Base-by-base conservation (phyloP, 139 green algal genomes). In the Ettlia oleoabundans region DNA sequence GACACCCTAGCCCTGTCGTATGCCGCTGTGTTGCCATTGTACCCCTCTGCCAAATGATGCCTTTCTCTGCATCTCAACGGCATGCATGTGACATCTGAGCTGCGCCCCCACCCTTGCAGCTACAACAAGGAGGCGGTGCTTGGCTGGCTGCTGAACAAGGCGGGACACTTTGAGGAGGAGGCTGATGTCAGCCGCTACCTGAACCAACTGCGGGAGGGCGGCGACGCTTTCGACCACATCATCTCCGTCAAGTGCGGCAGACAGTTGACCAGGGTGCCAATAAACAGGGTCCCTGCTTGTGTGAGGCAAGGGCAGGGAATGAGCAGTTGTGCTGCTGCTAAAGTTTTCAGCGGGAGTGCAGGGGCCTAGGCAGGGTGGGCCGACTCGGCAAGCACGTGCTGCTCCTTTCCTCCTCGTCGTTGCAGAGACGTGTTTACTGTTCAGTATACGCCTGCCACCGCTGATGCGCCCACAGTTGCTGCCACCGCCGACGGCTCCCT, bases 101-200 rank as follows among this genome's bases (percentile, higher is more conserved):
- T 51, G 37, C 66, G n/a, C 32, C 18, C n/a, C 13, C 8, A 28
- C 64, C 21, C 30, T 32, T 47, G 69, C 21, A 80, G 87, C 22
- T 88, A 83, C 68, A 90, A 90, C 79, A 85, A 84, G 84, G 70
- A 75, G 26, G 86, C 89, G 10, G 82, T 93, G 22, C 83, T 92
- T 43, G 85, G 87, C 69, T 86, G 85, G 43, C 83, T 90, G 58
- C 86, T 92, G 76, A 73, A 64, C 1, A 64, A 66, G 53, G 79
- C 67, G 40, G 84, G 74, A 26, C 26, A 30, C 0, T 87, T 85
- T 67, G 62, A 72, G 24, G 81, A 82, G 21, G 81, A 91, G 66
- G 58, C 53, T 1, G 76, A 78, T 1, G 62, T 79, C 68, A 70
- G 89, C 55, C 76, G 75, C 10, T 85, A 86, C 73, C n/a, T 52